Percentiles rank a stretch among this genome's conserved stretches.
phyloP scores from a whole-genome alignment of 345 rosid genomes.

The Geranium brycei region DNA sequence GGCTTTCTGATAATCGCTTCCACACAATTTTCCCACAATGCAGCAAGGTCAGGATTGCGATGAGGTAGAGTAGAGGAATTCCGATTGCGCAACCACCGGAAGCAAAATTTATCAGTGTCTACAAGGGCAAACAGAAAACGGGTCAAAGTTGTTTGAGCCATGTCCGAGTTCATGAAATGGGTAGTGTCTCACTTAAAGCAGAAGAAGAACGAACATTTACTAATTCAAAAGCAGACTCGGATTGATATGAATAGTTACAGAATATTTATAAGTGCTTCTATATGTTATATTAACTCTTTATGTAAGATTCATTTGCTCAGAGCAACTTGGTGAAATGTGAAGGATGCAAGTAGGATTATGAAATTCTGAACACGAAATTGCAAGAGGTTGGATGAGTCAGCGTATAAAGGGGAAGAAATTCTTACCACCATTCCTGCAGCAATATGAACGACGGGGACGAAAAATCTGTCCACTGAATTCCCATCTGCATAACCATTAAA shows the following conservation, averaged over 20 bases:
- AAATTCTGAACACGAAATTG: not conserved
- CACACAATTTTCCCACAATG: slow-evolving; percentile 71
- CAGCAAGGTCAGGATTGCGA: slow-evolving; percentile 49
- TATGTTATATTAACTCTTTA: not conserved
- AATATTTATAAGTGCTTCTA: not conserved
- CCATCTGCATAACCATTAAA: slow-evolving; percentile 83
- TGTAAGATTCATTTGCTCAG: not conserved
- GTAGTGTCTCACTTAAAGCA: not conserved
- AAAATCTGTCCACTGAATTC: slow-evolving; percentile 63
- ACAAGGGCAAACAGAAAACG: not conserved
- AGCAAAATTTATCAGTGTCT: slow-evolving; percentile 84
- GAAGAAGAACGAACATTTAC: not conserved
- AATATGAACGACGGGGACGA: slow-evolving; percentile 76
- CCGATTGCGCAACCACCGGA: slow-evolving; percentile 67
- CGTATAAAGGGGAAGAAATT: slow-evolving; percentile 1
- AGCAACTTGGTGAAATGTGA: not conserved
- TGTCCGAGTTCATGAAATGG: not conserved
- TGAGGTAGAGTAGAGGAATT: slow-evolving; percentile 63
- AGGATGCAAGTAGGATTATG: not conserved
- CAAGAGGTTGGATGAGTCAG: not conserved
- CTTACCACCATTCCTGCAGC: slow-evolving; percentile 79
- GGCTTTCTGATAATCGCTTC: slow-evolving; percentile 56
- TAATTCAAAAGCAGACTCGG: not conserved
- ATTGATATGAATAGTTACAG: not conserved
- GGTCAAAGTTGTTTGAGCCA: not conserved